Base-by-base conservation (phyloP, 1,284 basidiomycete genomes). In the Cryptococcus amylolentus region DNA sequence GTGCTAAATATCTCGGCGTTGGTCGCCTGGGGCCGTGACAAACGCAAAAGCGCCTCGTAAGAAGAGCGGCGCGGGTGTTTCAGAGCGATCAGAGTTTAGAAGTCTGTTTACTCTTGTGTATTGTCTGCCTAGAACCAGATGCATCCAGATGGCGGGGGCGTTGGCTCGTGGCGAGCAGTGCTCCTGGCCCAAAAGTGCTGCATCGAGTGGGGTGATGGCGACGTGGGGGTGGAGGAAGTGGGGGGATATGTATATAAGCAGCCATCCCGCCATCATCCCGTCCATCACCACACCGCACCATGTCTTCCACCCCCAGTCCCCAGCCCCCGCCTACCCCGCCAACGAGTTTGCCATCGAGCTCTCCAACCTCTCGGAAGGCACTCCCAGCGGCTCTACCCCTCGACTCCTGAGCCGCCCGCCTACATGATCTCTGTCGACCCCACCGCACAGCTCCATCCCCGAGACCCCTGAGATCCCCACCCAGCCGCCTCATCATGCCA, bases 351-450 rank as follows among this genome's bases (percentile, higher is more conserved):
- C 49, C 20, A 38, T 52, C 41, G 57, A 58, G 40, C 43, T 49
- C 20, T 13, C 44, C 27, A 18, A 44, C 35, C 28, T 57, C 45
- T 27, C 52, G n/a, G 37, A 23, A 9, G 42, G 18, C 42, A 47
- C 28, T 5, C 45, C 45, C 23, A 27, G 28, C 28, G 45, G 45
- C 45, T 28, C 26, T 31, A 12, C 9, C 13, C 16, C 20, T 16
- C 16, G 40, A 14, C 40, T 42, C 27, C 44, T 35, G 49, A 62
- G 9, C 61, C 66, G 16, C 62, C 64, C 10, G 44, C 27, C n/a
- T 68, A 67, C 45, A 44, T 64, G 39, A 55, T 70, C n/a, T 56
- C 60, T n/a, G 61, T 63, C 26, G 64, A 64, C 46, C 59, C 62
- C 7, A 63, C 9, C 45, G 31, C 7, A 4, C 41, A 27, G 16